A percentile compares a stretch with the other conserved stretches of the same genome.
Conservation (phyloP, 768 basidiomycete genomes). For the Floccularia luteovirens region DNA sequence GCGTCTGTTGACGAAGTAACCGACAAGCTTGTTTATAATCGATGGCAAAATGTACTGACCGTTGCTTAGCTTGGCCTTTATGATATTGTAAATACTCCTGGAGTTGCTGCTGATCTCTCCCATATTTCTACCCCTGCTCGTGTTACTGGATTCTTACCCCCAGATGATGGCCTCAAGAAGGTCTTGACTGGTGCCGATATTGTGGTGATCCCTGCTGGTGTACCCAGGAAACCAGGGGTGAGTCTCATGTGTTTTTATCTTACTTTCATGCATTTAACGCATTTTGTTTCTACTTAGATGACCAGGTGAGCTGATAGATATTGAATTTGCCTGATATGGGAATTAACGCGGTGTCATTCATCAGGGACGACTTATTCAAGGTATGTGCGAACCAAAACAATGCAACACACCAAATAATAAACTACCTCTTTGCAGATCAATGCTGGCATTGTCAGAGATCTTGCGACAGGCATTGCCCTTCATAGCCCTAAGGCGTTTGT, state of each 20-base stretch:
- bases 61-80: conserved; percentile 71
- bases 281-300: conserved; percentile 28
- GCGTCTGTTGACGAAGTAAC: conserved; percentile 69
- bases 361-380: conserved; percentile 94
- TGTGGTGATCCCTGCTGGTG: conserved; percentile 93
- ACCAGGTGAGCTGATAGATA: conserved; percentile 31
- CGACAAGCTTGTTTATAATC: conserved; percentile 2
- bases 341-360: conserved; percentile 7
- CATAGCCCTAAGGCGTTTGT: conserved; percentile 84
- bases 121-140: conserved; percentile 89
- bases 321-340: conserved; percentile 6
- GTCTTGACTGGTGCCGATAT: conserved; percentile 80
- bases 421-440: conserved; percentile 66
- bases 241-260: conserved; percentile 20
- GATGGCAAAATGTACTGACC: too few relatives aligned
- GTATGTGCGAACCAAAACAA: conserved; percentile 25
- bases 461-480: conserved; percentile 85
- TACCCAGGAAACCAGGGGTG: conserved; percentile 92
- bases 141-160: conserved; percentile 73
- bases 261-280: conserved; percentile 8
- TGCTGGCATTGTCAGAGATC: conserved; percentile 91
- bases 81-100: conserved; percentile 98
- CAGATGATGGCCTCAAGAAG: conserved; percentile 78
- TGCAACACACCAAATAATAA: conserved; percentile 3
- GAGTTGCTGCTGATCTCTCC: conserved; percentile 91